phyloP scores from a whole-genome alignment of 2,329 filamentous ascomycete species.

The Penicillium hordei region DNA sequence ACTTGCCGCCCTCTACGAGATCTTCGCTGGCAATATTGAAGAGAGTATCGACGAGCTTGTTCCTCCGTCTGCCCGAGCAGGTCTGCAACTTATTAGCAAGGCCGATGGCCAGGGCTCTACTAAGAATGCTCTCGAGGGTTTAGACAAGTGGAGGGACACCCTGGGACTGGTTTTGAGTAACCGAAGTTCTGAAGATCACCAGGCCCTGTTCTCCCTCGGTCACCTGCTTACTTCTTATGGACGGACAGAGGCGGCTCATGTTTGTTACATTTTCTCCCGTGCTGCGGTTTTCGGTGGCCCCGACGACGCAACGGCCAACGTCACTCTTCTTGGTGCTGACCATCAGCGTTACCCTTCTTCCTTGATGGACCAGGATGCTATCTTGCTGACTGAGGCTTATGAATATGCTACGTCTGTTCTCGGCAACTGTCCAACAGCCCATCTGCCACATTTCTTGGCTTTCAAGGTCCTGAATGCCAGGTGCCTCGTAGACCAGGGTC shows the following conservation, averaged over 20 bases:
- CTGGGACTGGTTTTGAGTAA: conserved; percentile 84
- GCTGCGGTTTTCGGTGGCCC: conserved; percentile 73
- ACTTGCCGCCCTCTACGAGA: conserved; percentile 85
- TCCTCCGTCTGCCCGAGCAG: conserved; percentile 84
- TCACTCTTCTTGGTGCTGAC: conserved; percentile 83
- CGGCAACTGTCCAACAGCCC: conserved; percentile 55
- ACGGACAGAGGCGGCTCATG: conserved; percentile 85
- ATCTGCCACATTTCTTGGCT: conserved; percentile 77
- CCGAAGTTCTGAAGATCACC: conserved; percentile 74
- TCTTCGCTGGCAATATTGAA: conserved; percentile 89
- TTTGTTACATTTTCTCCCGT: conserved; percentile 87
- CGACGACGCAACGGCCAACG: conserved; percentile 74
- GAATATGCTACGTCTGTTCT: conserved; percentile 82
- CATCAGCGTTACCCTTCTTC: conserved; percentile 70
- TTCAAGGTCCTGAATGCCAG: conserved; percentile 92
- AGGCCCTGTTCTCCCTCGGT: conserved; percentile 76
- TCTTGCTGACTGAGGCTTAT: conserved; percentile 94
- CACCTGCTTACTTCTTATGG: conserved; percentile 81
- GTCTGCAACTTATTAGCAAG: conserved; percentile 84
- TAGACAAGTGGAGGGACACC: conserved; percentile 94
- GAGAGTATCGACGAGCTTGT: conserved; percentile 96
- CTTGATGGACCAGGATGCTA: conserved; percentile 75
- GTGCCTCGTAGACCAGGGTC: conserved; percentile 78
- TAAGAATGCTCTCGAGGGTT: conserved; percentile 74
- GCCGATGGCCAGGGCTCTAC: conserved; percentile 59